Conservation (phyloP, 345 rosid species). For the Acer saccharum region DNA sequence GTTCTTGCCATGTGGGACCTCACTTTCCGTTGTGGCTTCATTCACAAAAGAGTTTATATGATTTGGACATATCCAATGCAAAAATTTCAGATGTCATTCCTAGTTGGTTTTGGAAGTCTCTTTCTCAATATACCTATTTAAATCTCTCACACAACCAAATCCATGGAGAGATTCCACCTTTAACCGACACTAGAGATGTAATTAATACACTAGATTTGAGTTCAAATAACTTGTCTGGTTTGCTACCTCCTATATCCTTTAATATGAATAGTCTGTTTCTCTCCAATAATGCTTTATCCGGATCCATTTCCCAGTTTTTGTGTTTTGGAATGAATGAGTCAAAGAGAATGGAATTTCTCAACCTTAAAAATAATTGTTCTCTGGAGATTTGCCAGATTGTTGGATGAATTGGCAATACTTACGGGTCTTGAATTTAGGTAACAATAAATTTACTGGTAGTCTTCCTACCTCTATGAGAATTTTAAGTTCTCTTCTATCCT, state of each 20-base stretch:
- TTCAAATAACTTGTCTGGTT: neutral
- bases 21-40: neutral
- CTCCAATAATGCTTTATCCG: neutral
- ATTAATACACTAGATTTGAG: neutral
- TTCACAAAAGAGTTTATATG: neutral
- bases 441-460: slow-evolving; percentile 19
- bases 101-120: neutral
- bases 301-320: neutral
- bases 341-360: neutral
- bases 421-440: slow-evolving; percentile 11
- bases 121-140: neutral
- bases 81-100: neutral
- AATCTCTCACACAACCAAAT: neutral
- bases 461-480: slow-evolving; percentile 27
- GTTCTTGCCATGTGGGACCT: neutral
- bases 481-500: slow-evolving; percentile 16
- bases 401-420: slow-evolving; percentile 11
- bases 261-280: neutral
- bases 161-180: no score
- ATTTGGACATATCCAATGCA: neutral
- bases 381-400: neutral
- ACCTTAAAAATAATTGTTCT: neutral
- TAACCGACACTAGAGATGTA: no score
- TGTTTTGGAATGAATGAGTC: neutral
- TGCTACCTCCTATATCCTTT: neutral